Percentiles rank a stretch among this genome's conserved stretches.
These are phyloP conservation scores for Phytophthora colocasiae DNA, from an alignment of 352 stramenopile genomes.

Conservation along the genomic window DNA sequence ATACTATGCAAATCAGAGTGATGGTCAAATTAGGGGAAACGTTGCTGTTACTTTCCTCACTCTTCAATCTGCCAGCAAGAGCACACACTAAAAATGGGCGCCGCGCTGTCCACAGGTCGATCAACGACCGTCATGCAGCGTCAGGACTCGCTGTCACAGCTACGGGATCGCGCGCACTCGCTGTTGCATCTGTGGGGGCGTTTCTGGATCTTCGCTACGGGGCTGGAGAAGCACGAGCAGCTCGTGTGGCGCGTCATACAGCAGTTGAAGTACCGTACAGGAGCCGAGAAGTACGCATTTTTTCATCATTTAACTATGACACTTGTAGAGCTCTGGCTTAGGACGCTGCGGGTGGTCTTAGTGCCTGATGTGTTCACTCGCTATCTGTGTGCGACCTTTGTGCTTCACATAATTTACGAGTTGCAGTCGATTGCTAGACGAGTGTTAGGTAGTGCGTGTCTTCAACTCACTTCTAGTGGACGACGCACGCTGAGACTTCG, in stretches of 20 bases:
- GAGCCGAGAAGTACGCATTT: constrained; percentile 38
- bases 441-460: constrained; percentile 37
- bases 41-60: constrained; percentile 21
- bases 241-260: constrained; percentile 50
- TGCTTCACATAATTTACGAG: constrained; percentile 85
- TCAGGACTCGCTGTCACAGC: constrained; percentile 24
- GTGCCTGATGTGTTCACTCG: constrained; percentile 83
- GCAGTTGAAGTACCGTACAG: constrained; percentile 52
- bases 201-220: constrained; percentile 84
- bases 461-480: constrained; percentile 57
- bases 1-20: constrained; percentile 27
- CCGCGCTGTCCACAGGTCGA: constrained; percentile 25
- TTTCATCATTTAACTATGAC: constrained; percentile 65
- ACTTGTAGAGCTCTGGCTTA: constrained; percentile 77
- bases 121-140: constrained; percentile 24
- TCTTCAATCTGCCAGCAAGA: constrained; percentile 13
- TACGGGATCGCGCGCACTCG: constrained; percentile 33
- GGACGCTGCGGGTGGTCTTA: constrained; percentile 70
- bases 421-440: constrained; percentile 49
- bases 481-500: constrained; percentile 53
- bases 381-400: constrained; percentile 77
- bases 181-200: constrained; percentile 66
- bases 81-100: constrained; percentile 22
- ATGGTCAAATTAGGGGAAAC: constrained; percentile 19
- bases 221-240: constrained; percentile 68